phyloP scores from a whole-genome alignment of 2,329 filamentous ascomycete species.

The Rhynchosporium secalis region DNA sequence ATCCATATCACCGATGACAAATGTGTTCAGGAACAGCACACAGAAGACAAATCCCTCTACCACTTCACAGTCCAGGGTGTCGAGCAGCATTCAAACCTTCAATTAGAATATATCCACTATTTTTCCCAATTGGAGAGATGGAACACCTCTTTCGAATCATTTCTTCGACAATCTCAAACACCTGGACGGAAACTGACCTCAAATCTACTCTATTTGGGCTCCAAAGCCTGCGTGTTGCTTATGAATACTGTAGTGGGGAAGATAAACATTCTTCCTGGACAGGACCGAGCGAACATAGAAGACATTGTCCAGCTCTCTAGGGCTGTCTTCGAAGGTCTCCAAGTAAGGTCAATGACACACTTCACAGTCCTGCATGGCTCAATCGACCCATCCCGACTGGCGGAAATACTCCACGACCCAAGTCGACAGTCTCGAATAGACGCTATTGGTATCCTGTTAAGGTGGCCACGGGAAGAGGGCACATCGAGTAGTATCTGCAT shows the following conservation, averaged over 20 bases:
- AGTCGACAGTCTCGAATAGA: not conserved
- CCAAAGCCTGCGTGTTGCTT: not conserved
- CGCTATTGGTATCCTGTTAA: not conserved
- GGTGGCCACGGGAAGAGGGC: conserved; percentile 3
- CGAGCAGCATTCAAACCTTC: not conserved
- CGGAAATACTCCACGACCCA: not conserved
- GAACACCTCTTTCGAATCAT: not conserved
- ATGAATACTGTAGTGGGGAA: conserved; percentile 1
- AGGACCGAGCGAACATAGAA: not conserved
- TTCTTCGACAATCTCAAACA: not conserved
- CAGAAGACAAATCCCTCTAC: not conserved
- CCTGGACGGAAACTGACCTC: not conserved
- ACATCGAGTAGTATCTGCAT: not conserved
- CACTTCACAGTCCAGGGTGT: not conserved
- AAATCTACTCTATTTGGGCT: conserved; percentile 1
- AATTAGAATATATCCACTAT: not conserved
- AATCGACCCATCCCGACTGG: not conserved
- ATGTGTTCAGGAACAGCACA: not conserved
- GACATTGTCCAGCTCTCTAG: not conserved
- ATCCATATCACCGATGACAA: not conserved
- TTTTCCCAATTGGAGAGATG: not conserved
- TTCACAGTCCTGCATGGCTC: conserved; percentile 1
- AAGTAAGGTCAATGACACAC: not conserved
- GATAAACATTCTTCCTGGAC: not conserved
- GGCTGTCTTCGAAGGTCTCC: not conserved